Evolutionary conservation across 2,329 filamentous ascomycete genomes (phyloP), one percentile per base, ranked within the genome.

Genomic region (Xylaria sp.): DNA sequence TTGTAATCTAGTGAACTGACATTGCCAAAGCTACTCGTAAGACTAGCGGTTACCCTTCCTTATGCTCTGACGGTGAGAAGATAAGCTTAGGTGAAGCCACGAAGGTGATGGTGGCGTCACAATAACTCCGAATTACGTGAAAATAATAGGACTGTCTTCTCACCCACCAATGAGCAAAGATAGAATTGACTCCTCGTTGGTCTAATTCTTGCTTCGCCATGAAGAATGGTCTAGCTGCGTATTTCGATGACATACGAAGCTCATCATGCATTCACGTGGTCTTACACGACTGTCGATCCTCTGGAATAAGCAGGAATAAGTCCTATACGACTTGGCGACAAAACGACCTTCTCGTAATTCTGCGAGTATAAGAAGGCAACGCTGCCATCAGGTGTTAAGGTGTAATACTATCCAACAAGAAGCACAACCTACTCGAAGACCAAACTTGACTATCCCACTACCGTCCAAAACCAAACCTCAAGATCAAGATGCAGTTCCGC

Each of bases 401-500:
- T 52, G 18, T 58, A 18, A 6, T 41, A 28, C 28, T 28, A 9
- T 23, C 6, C 9, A 58, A 34, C 25, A 59, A 48, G 39, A 59
- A 12, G 39, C 44, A 25, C 34, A 54, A 59, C 7, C 63, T n/a
- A 5, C 13, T 52, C 37, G 28, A 34, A 9, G 8, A 60, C 44
- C 60, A 48, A 9, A 59, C 37, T 54, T 44, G 5, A 59, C 13
- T 20, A 55, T 20, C 18, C 1, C 13, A 52, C 20, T 41, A 62
- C 13, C 32, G 1, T 34, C 13, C 13, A 69, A 60, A 48, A 2
- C 28, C 20, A 3, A 39, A 52, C 5, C 20, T 3, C 4, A 44
- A 63, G 18, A 50, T 37, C 54, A 73, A 55, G 20, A 76, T 76
- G 73, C 70, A 72, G 61, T 71, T 74, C 65, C 52, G 50, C 1